phyloP scores from a whole-genome alignment of 306 rosid species.

The Sicyos baderoa region DNA sequence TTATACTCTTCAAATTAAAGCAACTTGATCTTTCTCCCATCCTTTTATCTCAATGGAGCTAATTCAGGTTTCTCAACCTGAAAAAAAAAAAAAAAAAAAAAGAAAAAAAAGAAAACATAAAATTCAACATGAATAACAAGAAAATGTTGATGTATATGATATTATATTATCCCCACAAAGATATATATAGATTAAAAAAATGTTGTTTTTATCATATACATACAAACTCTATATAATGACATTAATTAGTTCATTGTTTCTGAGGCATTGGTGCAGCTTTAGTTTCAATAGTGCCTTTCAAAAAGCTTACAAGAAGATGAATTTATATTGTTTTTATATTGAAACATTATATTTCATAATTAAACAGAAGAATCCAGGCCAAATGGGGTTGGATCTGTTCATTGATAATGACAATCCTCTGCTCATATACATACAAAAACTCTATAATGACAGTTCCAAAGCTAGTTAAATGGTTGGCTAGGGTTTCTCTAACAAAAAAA shows the following conservation, averaged over 20 bases:
- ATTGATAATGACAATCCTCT: conserved; percentile 15
- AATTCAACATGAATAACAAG: not conserved
- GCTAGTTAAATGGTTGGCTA: not conserved
- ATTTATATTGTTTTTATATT: not conserved
- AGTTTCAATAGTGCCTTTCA: conserved; percentile 6
- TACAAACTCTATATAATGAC: too few species aligned
- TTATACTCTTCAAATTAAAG: not conserved
- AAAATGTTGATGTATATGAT: not conserved
- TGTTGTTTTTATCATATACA: too few species aligned
- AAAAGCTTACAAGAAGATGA: conserved; percentile 11
- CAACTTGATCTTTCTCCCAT: not conserved
- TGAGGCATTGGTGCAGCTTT: conserved; percentile 12
- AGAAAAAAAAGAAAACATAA: too few species aligned
- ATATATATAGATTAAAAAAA: too few species aligned
- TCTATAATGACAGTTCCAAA: not conserved
- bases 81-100: not conserved
- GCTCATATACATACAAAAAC: conserved; percentile 15
- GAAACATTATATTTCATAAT: not conserved
- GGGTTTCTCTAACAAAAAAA: not conserved
- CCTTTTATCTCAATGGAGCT: not conserved
- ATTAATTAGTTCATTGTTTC: too few species aligned
- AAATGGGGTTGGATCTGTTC: conserved; percentile 5
- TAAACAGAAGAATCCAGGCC: not conserved
- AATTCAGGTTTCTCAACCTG: conserved; percentile 22
- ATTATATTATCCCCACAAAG: not conserved